Conservation (phyloP, 768 basidiomycete species). For the Mycena albidolilacea region DNA sequence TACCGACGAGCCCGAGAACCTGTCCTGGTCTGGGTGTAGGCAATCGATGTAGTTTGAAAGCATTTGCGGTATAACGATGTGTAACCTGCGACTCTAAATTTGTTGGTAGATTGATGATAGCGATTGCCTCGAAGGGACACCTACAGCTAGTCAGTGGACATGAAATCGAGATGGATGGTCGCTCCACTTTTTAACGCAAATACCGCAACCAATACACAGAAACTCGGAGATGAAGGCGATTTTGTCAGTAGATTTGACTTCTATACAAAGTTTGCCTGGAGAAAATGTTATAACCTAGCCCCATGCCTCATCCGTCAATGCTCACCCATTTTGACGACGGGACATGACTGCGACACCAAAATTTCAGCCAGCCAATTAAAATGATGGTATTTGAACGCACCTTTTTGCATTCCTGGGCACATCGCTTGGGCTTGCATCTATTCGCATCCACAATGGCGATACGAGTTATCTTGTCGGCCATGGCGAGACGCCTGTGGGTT, state of each 20-base stretch:
- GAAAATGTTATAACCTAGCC: conserved; percentile 9
- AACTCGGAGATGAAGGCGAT: conserved; percentile 99
- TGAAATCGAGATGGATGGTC: conserved; percentile 9
- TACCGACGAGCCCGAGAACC: conserved; percentile 98
- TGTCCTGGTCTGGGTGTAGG: conserved; percentile 98
- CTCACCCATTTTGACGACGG: conserved; percentile 97
- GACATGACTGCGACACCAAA: conserved; percentile 76
- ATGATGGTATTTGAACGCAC: conserved; percentile 53
- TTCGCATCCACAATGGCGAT: conserved; percentile 95
- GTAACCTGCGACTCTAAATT: conserved; percentile 97
- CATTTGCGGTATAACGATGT: conserved; percentile 97
- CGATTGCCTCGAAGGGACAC: conserved; percentile 99
- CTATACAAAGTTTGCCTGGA: conserved; percentile 96
- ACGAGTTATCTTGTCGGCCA: conserved; percentile 98
- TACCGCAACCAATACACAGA: conserved; percentile 99
- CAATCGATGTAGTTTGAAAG: conserved; percentile 98
- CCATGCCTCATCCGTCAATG: conserved; percentile 22
- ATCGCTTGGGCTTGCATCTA: conserved; percentile 96
- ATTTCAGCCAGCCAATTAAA: conserved; percentile 40
- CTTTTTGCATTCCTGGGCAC: conserved; percentile 99
- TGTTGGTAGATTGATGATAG: conserved; percentile 98
- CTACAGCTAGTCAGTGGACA: conserved; percentile 56
- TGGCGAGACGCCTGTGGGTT: conserved; percentile 43
- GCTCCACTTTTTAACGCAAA: conserved; percentile 98
- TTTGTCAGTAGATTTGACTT: conserved; percentile 96